Conservation (phyloP, 2,329 filamentous ascomycete genomes). For the Coleophoma crateriformis region DNA sequence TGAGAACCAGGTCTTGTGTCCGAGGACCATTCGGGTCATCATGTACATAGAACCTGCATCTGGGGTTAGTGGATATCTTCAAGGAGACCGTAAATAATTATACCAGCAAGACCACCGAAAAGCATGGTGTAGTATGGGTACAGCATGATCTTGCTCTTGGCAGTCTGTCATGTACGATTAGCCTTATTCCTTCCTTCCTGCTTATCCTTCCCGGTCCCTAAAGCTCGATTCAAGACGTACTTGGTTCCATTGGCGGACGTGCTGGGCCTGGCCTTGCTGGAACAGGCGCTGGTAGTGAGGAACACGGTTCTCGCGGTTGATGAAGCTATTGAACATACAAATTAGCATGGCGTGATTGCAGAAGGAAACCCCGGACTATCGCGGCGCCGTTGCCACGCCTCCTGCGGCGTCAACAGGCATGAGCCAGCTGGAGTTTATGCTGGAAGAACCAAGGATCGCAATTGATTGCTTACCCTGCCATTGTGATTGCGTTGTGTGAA, state of each 20-base stretch:
- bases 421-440: too few species aligned
- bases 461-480: conserved; percentile 24
- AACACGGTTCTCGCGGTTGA: conserved; percentile 74
- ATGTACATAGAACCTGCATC: conserved; percentile 54
- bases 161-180: conserved; percentile 39
- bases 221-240: conserved; percentile 42
- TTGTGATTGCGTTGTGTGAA: conserved; percentile 16
- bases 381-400: too few species aligned
- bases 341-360: too few species aligned
- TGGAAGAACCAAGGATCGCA: background rate
- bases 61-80: background rate
- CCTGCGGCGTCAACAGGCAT: too few species aligned
- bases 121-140: conserved; percentile 63
- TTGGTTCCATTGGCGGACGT: conserved; percentile 71
- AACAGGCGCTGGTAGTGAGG: conserved; percentile 69
- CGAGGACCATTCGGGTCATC: conserved; percentile 66
- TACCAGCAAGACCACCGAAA: conserved; percentile 58
- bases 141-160: conserved; percentile 59
- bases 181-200: background rate
- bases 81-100: conserved; percentile 25
- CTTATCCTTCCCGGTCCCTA: too few species aligned
- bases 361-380: too few species aligned
- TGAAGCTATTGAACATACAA: conserved; percentile 29
- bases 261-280: conserved; percentile 65
- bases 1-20: conserved; percentile 75